Evolutionary conservation across 768 basidiomycete genomes (phyloP).

Genomic region (Crepidotus variabilis): DNA sequence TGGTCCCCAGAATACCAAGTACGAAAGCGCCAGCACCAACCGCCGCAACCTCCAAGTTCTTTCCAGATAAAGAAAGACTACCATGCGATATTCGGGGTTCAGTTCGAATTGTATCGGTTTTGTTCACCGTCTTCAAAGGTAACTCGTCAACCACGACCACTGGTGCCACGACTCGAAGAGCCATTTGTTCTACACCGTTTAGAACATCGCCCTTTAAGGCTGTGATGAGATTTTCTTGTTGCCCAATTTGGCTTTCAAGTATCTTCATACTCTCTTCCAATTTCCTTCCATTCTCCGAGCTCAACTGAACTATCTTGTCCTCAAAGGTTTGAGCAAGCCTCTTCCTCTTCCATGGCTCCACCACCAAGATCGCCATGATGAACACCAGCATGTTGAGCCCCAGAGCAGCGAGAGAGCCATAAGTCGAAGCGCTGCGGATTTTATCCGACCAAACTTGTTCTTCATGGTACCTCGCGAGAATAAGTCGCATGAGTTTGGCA

Average conservation of each 20-base stretch:
- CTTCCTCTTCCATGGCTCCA: slow-evolving; percentile 96
- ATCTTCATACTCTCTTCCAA: slow-evolving; percentile 46
- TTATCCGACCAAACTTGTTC: slow-evolving; percentile 99
- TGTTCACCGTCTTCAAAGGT: no score
- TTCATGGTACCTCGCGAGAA: slow-evolving; percentile 93
- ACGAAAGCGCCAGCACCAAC: slow-evolving; percentile 34
- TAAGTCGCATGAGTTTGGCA: slow-evolving; percentile 80
- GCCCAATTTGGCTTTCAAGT: slow-evolving; percentile 44
- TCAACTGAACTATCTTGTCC: slow-evolving; percentile 69
- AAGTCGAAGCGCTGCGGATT: slow-evolving; percentile 92
- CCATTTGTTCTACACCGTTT: not conserved
- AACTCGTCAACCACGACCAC: not conserved
- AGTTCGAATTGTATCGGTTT: no score
- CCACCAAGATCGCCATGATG: slow-evolving; percentile 80
- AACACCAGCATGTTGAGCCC: slow-evolving; percentile 90
- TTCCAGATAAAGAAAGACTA: slow-evolving; percentile 11
- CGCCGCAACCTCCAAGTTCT: slow-evolving; percentile 26
- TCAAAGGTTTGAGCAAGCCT: slow-evolving; percentile 88
- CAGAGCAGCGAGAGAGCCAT: slow-evolving; percentile 83
- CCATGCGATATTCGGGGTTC: not conserved
- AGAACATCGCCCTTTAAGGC: slow-evolving; percentile 22
- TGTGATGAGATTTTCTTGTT: slow-evolving; percentile 35
- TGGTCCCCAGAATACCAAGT: slow-evolving; percentile 27
- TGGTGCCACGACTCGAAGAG: not conserved
- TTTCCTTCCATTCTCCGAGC: slow-evolving; percentile 45